Conservation (phyloP, 2,329 filamentous ascomycete genomes). For the Verticillium nonalfalfae region DNA sequence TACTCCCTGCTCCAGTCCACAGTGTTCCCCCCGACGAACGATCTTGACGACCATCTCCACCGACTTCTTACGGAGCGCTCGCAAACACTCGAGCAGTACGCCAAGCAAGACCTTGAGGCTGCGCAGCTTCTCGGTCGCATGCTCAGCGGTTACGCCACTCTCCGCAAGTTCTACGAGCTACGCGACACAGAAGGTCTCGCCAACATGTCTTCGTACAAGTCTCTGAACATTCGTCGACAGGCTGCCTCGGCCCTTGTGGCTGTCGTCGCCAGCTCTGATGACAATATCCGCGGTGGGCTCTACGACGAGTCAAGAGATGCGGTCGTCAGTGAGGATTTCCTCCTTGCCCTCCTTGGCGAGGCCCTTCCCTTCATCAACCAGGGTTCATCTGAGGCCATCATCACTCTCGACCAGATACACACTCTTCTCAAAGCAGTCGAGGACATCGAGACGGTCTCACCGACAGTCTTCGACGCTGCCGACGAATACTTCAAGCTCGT, state of each 20-base stretch:
- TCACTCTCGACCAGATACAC: slow-evolving; percentile 68
- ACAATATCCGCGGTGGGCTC: slow-evolving; percentile 85
- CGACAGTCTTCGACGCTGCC: slow-evolving; percentile 65
- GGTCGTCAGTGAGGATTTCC: slow-evolving; percentile 81
- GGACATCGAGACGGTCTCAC: slow-evolving; percentile 69
- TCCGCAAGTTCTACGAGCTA: slow-evolving; percentile 86
- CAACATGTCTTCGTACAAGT: slow-evolving; percentile 25
- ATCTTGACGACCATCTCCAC: slow-evolving; percentile 68
- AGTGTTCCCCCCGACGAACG: slow-evolving; percentile 64
- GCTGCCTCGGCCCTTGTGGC: slow-evolving; percentile 69
- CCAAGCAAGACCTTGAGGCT: slow-evolving; percentile 70
- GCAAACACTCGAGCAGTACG: slow-evolving; percentile 63
- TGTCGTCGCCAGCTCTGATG: slow-evolving; percentile 79
- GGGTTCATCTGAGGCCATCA: slow-evolving; percentile 24
- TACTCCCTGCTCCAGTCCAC: slow-evolving; percentile 82
- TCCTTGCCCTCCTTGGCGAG: slow-evolving; percentile 80
- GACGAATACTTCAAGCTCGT: slow-evolving; percentile 75
- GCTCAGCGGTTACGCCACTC: slow-evolving; percentile 85
- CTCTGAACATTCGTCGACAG: slow-evolving; percentile 58
- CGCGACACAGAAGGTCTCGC: slow-evolving; percentile 50
- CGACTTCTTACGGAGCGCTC: slow-evolving; percentile 67
- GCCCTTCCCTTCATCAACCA: slow-evolving; percentile 69
- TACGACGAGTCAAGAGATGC: slow-evolving; percentile 77
- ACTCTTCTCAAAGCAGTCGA: slow-evolving; percentile 71
- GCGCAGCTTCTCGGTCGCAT: slow-evolving; percentile 78